These are phyloP conservation scores for Malassezia globosa DNA, from an alignment of 1,284 basidiomycete genomes.

Conservation along the genomic window DNA sequence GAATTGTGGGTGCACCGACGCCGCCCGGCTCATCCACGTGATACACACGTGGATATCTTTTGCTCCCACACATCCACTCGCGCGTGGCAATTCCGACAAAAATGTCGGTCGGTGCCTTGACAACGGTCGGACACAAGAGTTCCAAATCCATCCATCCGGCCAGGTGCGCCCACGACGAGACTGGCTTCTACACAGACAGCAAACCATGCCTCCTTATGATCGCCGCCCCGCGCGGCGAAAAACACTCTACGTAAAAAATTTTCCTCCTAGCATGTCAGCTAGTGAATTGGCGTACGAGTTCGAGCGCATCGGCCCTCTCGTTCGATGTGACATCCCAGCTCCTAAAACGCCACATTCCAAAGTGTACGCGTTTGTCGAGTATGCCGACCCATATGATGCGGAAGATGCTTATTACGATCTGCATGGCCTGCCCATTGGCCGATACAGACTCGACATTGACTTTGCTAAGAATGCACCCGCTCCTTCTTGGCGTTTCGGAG, in stretches of 20 bases:
- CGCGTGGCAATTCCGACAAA: too few relatives aligned
- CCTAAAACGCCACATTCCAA: slow-evolving; percentile 26
- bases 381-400: slow-evolving; percentile 34
- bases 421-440: slow-evolving; percentile 35
- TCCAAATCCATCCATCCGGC: too few relatives aligned
- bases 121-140: too few relatives aligned
- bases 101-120: too few relatives aligned
- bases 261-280: slow-evolving; percentile 34
- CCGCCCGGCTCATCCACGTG: not conserved
- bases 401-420: slow-evolving; percentile 36
- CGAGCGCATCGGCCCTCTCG: slow-evolving; percentile 32
- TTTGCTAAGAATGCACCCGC: slow-evolving; percentile 32
- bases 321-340: slow-evolving; percentile 41
- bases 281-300: slow-evolving; percentile 40
- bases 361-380: slow-evolving; percentile 39
- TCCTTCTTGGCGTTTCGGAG: too few relatives aligned
- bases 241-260: slow-evolving; percentile 31
- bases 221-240: too few relatives aligned
- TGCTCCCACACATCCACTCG: slow-evolving; percentile 1
- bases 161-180: too few relatives aligned
- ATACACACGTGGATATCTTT: not conserved
- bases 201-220: too few relatives aligned
- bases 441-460: slow-evolving; percentile 30
- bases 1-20: not conserved
- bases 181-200: too few relatives aligned